Base-by-base conservation (phyloP, 495 filamentous ascomycete species). In the Penicillium pancosmium region DNA sequence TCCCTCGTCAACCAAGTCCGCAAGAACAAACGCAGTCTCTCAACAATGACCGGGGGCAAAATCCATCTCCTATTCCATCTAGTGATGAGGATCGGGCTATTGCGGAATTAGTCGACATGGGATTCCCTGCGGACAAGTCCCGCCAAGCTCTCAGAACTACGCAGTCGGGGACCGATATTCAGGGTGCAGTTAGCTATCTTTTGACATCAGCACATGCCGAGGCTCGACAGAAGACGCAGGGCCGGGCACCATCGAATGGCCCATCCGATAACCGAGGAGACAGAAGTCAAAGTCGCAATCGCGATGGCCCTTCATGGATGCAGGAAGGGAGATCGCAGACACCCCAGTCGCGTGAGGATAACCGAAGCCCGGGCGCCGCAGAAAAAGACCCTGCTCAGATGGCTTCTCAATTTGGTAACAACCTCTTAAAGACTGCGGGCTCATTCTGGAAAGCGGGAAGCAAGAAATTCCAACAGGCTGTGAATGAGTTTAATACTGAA, bases 31-130 rank as follows among this genome's bases (percentile, higher is more conserved):
- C 79, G 31, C 71, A 75, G 5, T 77, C 83, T 10, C 75, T 76
- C 34, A 66, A 73, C 11, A 78, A 75, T 33, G 78, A 82, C 53
- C 68, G 70, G 57, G 72, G 80, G 27, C 79, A 74, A 13, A 77
- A 55, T 73, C 59, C 27, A 46, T 72, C 59, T 41, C 68, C 62
- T 3, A 68, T 69, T 61, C 71, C 77, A 8, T 57, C 75, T 0
- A 87, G 88, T 66, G 88, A 87, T 9, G 85, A 86, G 48, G 92
- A 97, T 68, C 84, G 82, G 52, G 91, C 92, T 4, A 83, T 98
- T 54, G 92, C 92, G 1, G 92, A 97, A 67, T 73, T 98, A 18
- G 87, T 98, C 10, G 93, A 98, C 63, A 97, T 98, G 87, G 94
- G 94, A 23, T 98, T 98, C 57, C 85, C 89, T 1, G 82, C 86